A percentile compares a stretch with the other conserved stretches of the same genome.
These are phyloP conservation scores for Hebeloma cylindrosporum DNA, from an alignment of 768 basidiomycete genomes.

Conservation along the genomic window DNA sequence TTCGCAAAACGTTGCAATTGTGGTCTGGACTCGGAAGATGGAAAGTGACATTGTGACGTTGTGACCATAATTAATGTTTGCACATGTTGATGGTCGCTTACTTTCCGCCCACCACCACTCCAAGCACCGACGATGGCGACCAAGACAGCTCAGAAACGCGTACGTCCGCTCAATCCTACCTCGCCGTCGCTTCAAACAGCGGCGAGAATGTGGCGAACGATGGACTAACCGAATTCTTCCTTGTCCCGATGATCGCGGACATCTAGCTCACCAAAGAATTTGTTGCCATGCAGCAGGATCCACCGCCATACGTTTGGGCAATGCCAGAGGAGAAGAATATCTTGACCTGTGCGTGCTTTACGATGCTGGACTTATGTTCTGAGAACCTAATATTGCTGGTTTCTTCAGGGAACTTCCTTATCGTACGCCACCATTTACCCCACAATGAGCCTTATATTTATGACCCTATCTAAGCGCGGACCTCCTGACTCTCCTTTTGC, in stretches of 20 bases:
- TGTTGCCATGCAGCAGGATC: conserved; percentile 86
- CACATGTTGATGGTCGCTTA: conserved; percentile 19
- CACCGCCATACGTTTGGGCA: conserved; percentile 96
- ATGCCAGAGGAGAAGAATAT: conserved; percentile 98
- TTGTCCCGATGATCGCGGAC: conserved; percentile 8
- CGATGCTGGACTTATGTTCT: neutral
- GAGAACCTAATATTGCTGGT: conserved; percentile 8
- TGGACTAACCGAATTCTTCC: conserved; percentile 8
- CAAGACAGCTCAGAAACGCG: conserved; percentile 86
- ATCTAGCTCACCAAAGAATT: conserved; percentile 83
- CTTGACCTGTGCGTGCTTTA: conserved; percentile 71
- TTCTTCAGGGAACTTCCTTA: conserved; percentile 86
- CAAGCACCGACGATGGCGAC: conserved; percentile 59
- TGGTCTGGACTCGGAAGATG: neutral
- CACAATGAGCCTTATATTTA: conserved; percentile 13
- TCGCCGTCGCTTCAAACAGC: conserved; percentile 6
- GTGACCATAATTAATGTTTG: conserved; percentile 18
- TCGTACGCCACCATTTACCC: conserved; percentile 46
- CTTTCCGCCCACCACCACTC: conserved; percentile 28
- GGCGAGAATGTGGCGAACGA: neutral
- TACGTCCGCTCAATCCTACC: conserved; percentile 30
- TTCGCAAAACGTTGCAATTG: neutral
- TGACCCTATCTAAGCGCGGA: conserved; percentile 60
- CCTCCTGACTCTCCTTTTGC: conserved; percentile 90
- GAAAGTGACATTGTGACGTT: neutral